Evolutionary conservation across 768 basidiomycete species (phyloP), one percentile per base, ranked within the genome.

Genomic region (Phylloporus rhodoxanthus): DNA sequence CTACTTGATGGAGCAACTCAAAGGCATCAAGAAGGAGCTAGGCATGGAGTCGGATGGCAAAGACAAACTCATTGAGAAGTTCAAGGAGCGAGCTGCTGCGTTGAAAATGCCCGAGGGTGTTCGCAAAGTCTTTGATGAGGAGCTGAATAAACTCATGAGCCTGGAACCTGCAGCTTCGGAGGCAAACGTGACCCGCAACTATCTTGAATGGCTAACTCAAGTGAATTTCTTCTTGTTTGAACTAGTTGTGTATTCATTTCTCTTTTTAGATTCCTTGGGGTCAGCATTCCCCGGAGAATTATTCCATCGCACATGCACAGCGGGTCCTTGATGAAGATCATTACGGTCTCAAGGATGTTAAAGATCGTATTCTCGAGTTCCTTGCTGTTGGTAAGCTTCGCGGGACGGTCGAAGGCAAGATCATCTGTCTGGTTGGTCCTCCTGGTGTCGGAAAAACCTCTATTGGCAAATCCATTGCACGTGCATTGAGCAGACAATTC

Each of bases 371-470:
- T 55, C 78, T 96, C 25, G 93, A 97, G 63, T 97, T 97, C 75
- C 80, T 97, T 46, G 93, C 93, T 1, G 93, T 96, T 1, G 93
- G 93, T 17, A 95, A 94, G 65, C 79, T 95, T 1, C 82, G 93
- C 14, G 96, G 96, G 8, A 92, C 87, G 0, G 92, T 98, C 15
- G 78, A 98, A 62, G 96, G 95, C 57, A 99, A 99, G 75, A 99
- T 99, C 59, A 85, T 98, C 36, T 95, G 93, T 61, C 80, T 99
- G 20, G 91, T 87, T 33, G 96, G 96, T 14, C 96, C 96, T 9
- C 96, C 95, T 3, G 95, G 95, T 63, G 96, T 99, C 4, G 95
- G 95, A 34, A 97, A 98, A 74, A 98, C 95, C 4, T 86, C 83
- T 48, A 96, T 98, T 37, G 95, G 94, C 42, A 94, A 94, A 74